Evolutionary conservation across 2,329 filamentous ascomycete genomes (phyloP).

Genomic region (Talaromyces sp.): DNA sequence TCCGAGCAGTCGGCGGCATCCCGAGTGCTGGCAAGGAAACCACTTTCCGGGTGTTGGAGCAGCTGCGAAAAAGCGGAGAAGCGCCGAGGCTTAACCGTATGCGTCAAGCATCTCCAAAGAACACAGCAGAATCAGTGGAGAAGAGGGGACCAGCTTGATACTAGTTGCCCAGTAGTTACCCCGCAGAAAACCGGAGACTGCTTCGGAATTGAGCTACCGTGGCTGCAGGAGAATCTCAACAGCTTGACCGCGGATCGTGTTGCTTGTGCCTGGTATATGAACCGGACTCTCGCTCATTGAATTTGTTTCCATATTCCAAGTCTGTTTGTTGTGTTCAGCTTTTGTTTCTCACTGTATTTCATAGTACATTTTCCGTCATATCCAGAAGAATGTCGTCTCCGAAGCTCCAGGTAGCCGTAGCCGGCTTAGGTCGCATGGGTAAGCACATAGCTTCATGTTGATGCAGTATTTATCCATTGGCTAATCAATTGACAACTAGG

Average conservation of each 20-base stretch:
- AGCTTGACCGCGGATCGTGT: not conserved
- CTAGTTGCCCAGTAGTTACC: not conserved
- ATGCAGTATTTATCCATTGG: not conserved
- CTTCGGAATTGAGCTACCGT: not conserved
- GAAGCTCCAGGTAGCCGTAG: conserved; percentile 10
- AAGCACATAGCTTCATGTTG: conserved; percentile 5
- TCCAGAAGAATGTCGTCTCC: conserved; percentile 3
- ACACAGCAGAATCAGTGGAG: not conserved
- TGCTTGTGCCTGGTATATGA: not conserved
- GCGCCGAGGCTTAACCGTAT: not conserved
- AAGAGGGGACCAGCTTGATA: not conserved
- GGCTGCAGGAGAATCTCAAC: not conserved
- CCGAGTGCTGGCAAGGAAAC: not conserved
- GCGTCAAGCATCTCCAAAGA: not conserved
- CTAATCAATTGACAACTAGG: not conserved
- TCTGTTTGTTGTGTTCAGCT: not conserved
- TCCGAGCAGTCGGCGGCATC: not conserved
- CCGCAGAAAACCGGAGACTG: not conserved
- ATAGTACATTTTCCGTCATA: too few relatives aligned
- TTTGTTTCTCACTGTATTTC: not conserved
- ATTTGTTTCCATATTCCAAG: not conserved
- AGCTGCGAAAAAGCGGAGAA: not conserved
- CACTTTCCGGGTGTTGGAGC: not conserved
- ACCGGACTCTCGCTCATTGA: not conserved
- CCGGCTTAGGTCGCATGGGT: conserved; percentile 18